phyloP scores from a whole-genome alignment of 257 asterid species.

The Leonotis leonurus region DNA sequence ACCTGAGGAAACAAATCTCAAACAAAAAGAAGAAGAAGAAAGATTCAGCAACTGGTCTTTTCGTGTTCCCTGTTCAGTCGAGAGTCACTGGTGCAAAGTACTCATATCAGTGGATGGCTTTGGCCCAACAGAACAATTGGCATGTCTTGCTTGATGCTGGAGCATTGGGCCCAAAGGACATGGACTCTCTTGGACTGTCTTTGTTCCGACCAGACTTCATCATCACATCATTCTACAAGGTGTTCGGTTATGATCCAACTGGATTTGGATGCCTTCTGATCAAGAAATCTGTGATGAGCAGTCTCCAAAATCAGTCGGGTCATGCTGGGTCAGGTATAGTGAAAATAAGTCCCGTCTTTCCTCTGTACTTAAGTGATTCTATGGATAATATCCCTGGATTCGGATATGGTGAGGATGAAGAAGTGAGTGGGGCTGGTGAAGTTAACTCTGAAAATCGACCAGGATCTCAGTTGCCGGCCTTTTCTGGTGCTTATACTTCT shows the following conservation, averaged over 20 bases:
- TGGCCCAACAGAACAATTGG: constrained; percentile 99
- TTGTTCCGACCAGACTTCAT: constrained; percentile 93
- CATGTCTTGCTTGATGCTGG: constrained; percentile 99
- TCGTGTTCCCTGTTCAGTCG: constrained; percentile 92
- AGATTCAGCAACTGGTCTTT: constrained; percentile 80
- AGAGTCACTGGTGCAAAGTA: constrained; percentile 92
- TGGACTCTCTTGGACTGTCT: constrained; percentile 98
- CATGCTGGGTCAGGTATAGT: constrained; percentile 96
- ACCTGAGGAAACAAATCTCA: constrained; percentile 70
- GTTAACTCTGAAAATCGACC: constrained; percentile 51
- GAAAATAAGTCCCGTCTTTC: constrained; percentile 83
- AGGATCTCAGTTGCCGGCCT: constrained; percentile 79
- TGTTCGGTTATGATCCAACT: constrained; percentile 94
- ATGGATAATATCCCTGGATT: constrained; percentile 87
- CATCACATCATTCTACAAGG: constrained; percentile 89
- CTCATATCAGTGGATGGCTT: constrained; percentile 98
- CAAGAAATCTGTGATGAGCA: constrained; percentile 87
- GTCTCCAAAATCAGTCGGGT: constrained; percentile 89
- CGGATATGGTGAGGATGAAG: constrained; percentile 60
- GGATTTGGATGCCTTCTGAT: constrained; percentile 97
- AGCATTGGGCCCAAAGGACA: constrained; percentile 94
- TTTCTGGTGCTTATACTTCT: constrained; percentile 95
- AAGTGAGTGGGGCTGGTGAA: constrained; percentile 48
- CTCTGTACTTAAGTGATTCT: constrained; percentile 84
- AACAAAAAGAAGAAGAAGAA: constrained; percentile 71